phyloP scores from a whole-genome alignment of 208 protist genomes.

The Trypanosoma melophagium region DNA sequence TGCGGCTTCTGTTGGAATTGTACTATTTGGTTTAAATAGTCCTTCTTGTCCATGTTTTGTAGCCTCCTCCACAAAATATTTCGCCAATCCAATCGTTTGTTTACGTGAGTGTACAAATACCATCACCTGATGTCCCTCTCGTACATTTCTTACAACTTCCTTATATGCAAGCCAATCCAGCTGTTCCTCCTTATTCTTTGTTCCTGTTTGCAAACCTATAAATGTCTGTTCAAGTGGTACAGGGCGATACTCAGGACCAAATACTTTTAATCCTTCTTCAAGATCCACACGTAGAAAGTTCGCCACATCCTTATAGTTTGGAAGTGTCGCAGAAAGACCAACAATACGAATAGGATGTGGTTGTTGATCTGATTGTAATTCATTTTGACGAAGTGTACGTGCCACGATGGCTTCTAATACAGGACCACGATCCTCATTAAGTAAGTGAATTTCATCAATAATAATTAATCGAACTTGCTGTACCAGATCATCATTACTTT shows the following conservation, averaged over 20 bases:
- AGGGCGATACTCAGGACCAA: constrained; percentile 95
- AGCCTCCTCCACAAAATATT: constrained; percentile 90
- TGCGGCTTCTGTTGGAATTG: constrained; percentile 40
- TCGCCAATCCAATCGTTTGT: constrained; percentile 93
- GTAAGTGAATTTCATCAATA: constrained; percentile 99
- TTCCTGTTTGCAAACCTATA: constrained; percentile 87
- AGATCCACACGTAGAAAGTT: constrained; percentile 95
- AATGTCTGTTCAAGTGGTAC: constrained; percentile 97
- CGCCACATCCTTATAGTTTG: constrained; percentile 99
- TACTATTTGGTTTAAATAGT: constrained; percentile 57
- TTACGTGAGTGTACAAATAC: constrained; percentile 99
- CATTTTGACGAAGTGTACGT: constrained; percentile 93
- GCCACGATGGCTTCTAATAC: constrained; percentile 99
- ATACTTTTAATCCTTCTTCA: constrained; percentile 94
- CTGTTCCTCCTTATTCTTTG: constrained; percentile 58
- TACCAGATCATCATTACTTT: constrained; percentile 92
- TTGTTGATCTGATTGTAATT: constrained; percentile 85
- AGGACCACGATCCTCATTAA: constrained; percentile 98
- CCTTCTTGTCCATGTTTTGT: constrained; percentile 44
- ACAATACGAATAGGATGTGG: constrained; percentile 93
- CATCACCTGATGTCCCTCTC: constrained; percentile 96
- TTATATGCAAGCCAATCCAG: constrained; percentile 76
- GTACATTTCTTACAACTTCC: constrained; percentile 83
- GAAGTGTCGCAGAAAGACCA: constrained; percentile 98
- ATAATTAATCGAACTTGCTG: constrained; percentile 95